Evolutionary conservation across 2,329 filamentous ascomycete genomes (phyloP).

Genomic region (Colletotrichum euphorbiae): DNA sequence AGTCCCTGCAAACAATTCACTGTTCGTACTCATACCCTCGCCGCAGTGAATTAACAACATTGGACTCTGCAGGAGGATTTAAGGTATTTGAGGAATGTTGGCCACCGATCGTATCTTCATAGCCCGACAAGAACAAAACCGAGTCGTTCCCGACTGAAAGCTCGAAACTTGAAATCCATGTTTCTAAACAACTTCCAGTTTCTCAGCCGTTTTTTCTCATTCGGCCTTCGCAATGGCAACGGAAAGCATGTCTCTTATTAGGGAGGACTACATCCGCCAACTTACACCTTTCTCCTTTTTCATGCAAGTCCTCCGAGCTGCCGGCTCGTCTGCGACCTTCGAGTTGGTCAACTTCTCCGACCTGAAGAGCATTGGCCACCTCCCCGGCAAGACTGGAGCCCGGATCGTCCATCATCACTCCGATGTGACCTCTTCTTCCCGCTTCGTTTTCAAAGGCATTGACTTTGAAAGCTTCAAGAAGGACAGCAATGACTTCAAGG

Average conservation of each 20-base stretch:
- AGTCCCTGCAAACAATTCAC: background rate
- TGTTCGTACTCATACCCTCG: background rate
- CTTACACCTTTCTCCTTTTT: slow-evolving; percentile 28
- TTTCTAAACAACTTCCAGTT: background rate
- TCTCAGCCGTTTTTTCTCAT: background rate
- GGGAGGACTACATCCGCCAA: slow-evolving; percentile 33
- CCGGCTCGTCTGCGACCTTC: slow-evolving; percentile 7
- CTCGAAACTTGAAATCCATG: background rate
- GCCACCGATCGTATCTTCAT: slow-evolving; percentile 2
- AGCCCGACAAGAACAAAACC: no score
- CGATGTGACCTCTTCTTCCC: background rate
- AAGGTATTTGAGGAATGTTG: background rate
- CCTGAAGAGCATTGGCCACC: slow-evolving; percentile 11
- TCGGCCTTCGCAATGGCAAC: background rate
- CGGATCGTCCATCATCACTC: slow-evolving; percentile 19
- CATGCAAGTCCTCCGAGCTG: background rate
- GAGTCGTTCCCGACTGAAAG: no score
- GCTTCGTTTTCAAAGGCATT: slow-evolving; percentile 41
- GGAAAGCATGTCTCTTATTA: slow-evolving; percentile 18
- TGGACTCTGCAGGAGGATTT: background rate
- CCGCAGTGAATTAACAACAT: background rate
- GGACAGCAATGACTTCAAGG: slow-evolving; percentile 10
- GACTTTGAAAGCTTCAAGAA: slow-evolving; percentile 32
- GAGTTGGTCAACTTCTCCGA: slow-evolving; percentile 28
- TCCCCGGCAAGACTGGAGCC: slow-evolving; percentile 40